Conservation (phyloP, 768 basidiomycete species). For the Amanita rubescens region DNA sequence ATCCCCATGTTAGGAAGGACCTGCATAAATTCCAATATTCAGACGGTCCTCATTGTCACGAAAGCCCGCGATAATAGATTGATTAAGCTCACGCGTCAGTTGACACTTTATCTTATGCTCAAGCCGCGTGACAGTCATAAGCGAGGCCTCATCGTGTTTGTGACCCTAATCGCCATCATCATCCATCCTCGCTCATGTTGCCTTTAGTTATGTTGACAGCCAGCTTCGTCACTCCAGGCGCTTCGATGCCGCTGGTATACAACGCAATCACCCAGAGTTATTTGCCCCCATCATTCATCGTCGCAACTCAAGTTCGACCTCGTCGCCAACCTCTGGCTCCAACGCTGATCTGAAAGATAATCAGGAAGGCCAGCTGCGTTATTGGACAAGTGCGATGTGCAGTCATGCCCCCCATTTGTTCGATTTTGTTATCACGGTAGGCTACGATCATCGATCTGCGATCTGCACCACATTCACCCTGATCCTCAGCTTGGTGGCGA, state of each 20-base stretch:
- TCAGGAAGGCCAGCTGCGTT: slow-evolving; percentile 82
- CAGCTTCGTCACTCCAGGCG: slow-evolving; percentile 85
- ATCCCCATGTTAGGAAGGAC: slow-evolving; percentile 63
- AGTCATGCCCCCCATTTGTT: slow-evolving; percentile 84
- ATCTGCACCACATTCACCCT: slow-evolving; percentile 10
- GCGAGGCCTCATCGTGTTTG: slow-evolving; percentile 83
- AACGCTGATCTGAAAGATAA: slow-evolving; percentile 24
- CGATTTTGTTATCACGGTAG: slow-evolving; percentile 94
- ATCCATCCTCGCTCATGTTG: slow-evolving; percentile 11
- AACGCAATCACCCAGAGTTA: slow-evolving; percentile 80
- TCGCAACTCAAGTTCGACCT: slow-evolving; percentile 58
- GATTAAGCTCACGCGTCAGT: slow-evolving; percentile 88
- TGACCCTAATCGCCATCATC: slow-evolving; percentile 7
- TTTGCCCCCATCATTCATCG: slow-evolving; percentile 75
- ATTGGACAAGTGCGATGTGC: slow-evolving; percentile 98
- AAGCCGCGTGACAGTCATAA: slow-evolving; percentile 56
- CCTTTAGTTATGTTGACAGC: slow-evolving; percentile 81
- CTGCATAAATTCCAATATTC: slow-evolving; percentile 84
- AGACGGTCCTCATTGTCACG: slow-evolving; percentile 90
- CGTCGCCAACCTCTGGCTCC: slow-evolving; percentile 47
- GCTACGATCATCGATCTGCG: slow-evolving; percentile 20
- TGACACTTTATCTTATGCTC: slow-evolving; percentile 93
- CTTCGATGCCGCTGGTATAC: slow-evolving; percentile 89
- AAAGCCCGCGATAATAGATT: slow-evolving; percentile 97
- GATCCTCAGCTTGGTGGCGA: slow-evolving; percentile 83